A percentile compares a stretch with the other conserved stretches of the same genome.
These are phyloP conservation scores for Coemansia sp. DNA, from an alignment of 371 early-diverging fungal species.

Conservation along the genomic window DNA sequence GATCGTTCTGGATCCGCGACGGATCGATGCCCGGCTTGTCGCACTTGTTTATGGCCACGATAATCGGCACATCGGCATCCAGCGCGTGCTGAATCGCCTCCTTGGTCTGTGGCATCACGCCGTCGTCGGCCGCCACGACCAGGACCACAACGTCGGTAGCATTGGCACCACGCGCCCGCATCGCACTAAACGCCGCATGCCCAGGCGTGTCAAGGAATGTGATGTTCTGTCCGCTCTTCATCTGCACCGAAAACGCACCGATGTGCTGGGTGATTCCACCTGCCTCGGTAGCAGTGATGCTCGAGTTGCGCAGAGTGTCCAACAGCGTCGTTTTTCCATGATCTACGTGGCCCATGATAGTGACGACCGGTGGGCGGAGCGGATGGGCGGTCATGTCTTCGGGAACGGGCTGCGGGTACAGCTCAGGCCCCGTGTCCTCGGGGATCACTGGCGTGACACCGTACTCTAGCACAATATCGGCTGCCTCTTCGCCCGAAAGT, in stretches of 20 bases:
- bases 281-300: conserved; percentile 91
- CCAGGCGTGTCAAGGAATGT: conserved; percentile 98
- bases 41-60: conserved; percentile 96
- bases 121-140: conserved; percentile 97
- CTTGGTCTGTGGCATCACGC: conserved; percentile 95
- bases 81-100: conserved; percentile 94
- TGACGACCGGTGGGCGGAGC: conserved; percentile 87
- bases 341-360: conserved; percentile 98
- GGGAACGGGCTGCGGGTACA: conserved; percentile 49
- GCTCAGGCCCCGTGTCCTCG: conserved; percentile 39
- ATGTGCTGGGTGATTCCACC: conserved; percentile 98
- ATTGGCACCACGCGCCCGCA: conserved; percentile 90
- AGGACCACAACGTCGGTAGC: conserved; percentile 93
- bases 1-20: conserved; percentile 64
- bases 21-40: conserved; percentile 85
- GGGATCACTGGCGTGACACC: conserved; percentile 79
- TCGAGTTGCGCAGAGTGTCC: conserved; percentile 88
- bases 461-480: conserved; percentile 81
- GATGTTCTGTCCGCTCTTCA: conserved; percentile 54
- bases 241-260: conserved; percentile 88
- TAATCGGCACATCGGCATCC: conserved; percentile 85
- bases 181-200: conserved; percentile 93
- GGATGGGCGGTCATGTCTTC: conserved; percentile 71
- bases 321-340: conserved; percentile 98
- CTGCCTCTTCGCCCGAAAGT: conserved; percentile 79